Percentiles rank a stretch among this genome's conserved stretches.
Evolutionary conservation across 441 rosid species (phyloP).

Genomic region (Raphanus hybrid): DNA sequence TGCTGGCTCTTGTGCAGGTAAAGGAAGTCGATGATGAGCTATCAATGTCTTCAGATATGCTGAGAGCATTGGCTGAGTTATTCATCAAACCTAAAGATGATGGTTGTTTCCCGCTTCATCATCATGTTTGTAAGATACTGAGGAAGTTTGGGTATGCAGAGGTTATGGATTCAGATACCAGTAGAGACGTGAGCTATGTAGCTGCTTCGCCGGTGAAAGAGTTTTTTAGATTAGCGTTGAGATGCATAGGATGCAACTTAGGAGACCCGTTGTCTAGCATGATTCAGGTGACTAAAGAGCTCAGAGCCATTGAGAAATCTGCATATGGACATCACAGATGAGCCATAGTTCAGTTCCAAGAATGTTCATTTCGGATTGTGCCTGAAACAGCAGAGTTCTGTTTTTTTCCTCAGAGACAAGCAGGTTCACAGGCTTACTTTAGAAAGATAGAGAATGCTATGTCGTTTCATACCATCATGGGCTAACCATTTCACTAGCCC

Average conservation of each 20-base stretch:
- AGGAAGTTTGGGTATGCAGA: constrained; percentile 34
- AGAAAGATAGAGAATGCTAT: too few relatives aligned
- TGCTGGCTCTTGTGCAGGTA: neutral
- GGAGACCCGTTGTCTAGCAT: constrained; percentile 34
- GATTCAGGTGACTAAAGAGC: constrained; percentile 33
- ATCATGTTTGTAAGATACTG: constrained; percentile 27
- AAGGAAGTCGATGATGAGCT: constrained; percentile 62
- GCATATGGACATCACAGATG: neutral
- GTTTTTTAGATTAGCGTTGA: constrained; percentile 34
- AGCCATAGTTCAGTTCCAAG: neutral
- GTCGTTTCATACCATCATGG: neutral
- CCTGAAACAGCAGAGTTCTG: neutral
- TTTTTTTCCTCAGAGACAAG: neutral
- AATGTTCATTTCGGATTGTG: neutral
- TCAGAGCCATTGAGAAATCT: constrained; percentile 8
- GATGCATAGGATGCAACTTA: constrained; percentile 35
- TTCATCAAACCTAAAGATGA: neutral
- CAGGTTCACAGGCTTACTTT: neutral
- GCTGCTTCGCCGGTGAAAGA: constrained; percentile 1
- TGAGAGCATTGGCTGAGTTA: constrained; percentile 37
- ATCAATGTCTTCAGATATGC: constrained; percentile 38
- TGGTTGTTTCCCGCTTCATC: neutral
- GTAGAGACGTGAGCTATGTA: neutral
- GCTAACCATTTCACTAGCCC: neutral
- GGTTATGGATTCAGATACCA: constrained; percentile 14